These are phyloP conservation scores for Clonostachys chloroleuca DNA, from an alignment of 2,329 filamentous ascomycete genomes.

Conservation along the genomic window DNA sequence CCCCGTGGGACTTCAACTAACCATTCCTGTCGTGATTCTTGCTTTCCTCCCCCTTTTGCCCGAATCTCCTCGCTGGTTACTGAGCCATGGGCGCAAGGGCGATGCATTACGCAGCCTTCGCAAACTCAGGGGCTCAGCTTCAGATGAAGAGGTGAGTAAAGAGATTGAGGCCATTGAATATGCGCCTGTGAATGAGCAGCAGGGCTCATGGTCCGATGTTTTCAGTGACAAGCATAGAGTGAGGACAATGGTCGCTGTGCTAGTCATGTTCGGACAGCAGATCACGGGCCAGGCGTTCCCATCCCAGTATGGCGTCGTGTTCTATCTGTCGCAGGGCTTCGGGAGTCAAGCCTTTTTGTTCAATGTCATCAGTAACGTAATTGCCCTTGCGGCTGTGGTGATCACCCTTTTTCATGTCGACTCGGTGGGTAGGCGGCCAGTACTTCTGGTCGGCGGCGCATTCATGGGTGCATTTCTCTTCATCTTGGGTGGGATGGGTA, in stretches of 20 bases:
- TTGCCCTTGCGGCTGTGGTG: conserved; percentile 7
- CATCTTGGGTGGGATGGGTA: conserved; percentile 28
- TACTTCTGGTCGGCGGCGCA: conserved; percentile 14
- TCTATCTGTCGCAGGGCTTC: conserved; percentile 16
- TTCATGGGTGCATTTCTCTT: conserved; percentile 20
- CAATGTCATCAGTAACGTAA: conserved; percentile 10
- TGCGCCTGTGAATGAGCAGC: not conserved
- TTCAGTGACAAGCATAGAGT: conserved; percentile 5
- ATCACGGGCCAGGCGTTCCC: conserved; percentile 19
- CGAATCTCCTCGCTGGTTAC: conserved; percentile 27
- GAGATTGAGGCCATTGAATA: conserved; percentile 8
- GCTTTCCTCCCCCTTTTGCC: conserved; percentile 27
- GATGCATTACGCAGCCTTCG: conserved; percentile 17
- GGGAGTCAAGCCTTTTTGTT: conserved; percentile 18
- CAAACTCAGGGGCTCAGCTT: conserved; percentile 12
- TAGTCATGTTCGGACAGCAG: conserved; percentile 22
- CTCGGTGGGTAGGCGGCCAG: conserved; percentile 8
- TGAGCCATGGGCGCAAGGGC: conserved; percentile 14
- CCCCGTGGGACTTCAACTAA: conserved; percentile 38
- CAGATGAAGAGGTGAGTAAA: conserved; percentile 11
- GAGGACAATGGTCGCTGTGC: conserved; percentile 14
- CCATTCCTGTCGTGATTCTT: conserved; percentile 29
- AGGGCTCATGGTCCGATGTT: conserved; percentile 1
- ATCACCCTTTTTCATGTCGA: conserved; percentile 9
- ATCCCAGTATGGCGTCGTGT: conserved; percentile 20